phyloP scores from a whole-genome alignment of 768 basidiomycete species.

The Boletus rubescentipes region DNA sequence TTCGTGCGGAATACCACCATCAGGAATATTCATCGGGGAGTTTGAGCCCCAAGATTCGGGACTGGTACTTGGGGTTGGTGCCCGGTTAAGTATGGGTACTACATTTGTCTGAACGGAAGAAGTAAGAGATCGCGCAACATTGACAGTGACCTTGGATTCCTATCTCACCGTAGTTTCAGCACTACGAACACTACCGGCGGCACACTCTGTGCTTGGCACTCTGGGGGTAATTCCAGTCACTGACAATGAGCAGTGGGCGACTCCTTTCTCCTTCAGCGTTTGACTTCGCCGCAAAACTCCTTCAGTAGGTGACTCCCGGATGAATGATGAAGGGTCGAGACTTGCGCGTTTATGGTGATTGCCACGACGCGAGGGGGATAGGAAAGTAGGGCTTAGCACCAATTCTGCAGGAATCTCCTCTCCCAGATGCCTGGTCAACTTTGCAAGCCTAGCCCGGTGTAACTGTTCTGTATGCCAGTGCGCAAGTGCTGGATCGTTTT shows the following conservation, averaged over 20 bases:
- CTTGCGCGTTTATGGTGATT: conserved; percentile 16
- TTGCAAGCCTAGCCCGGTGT: conserved; percentile 34
- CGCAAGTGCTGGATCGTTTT: conserved; percentile 2
- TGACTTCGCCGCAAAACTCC: conserved; percentile 27
- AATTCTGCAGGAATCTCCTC: conserved; percentile 40
- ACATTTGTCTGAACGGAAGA: background rate
- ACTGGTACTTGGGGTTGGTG: background rate
- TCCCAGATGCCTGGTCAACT: conserved; percentile 38
- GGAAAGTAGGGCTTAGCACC: conserved; percentile 14
- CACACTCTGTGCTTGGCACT: background rate
- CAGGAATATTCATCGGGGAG: background rate
- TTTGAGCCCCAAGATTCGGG: background rate
- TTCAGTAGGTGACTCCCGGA: background rate
- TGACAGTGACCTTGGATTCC: background rate
- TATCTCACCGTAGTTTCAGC: conserved; percentile 8
- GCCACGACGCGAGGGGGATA: background rate
- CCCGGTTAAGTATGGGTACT: background rate
- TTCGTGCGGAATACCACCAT: background rate
- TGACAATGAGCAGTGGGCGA: background rate
- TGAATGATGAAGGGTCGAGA: conserved; percentile 11
- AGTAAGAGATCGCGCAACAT: conserved; percentile 1
- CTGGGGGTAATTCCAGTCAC: background rate
- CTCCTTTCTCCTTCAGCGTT: conserved; percentile 26
- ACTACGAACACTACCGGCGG: background rate
- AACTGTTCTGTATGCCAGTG: conserved; percentile 22